Evolutionary conservation across 202 grass and related monocot species (phyloP).

Genomic region (Hordeum pubiflorum): DNA sequence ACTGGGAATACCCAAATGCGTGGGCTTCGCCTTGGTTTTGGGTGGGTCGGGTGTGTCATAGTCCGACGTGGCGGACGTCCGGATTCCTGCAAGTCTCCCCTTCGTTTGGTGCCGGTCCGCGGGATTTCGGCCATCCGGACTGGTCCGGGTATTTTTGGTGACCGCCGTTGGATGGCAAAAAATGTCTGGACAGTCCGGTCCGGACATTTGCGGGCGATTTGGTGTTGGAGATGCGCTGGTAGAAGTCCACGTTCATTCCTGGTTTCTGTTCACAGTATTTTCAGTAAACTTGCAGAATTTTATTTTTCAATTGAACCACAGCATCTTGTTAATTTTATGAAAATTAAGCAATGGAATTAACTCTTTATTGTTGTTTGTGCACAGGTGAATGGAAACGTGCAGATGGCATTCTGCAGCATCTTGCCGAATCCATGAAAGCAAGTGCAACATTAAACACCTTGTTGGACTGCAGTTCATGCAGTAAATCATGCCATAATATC

Average conservation of each 20-base stretch:
- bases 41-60: too few relatives aligned
- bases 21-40: too few relatives aligned
- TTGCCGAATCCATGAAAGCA: slow-evolving; percentile 55
- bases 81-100: too few relatives aligned
- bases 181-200: too few relatives aligned
- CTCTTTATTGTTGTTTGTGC: slow-evolving; percentile 26
- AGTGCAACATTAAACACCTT: slow-evolving; percentile 15
- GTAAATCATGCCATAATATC: slow-evolving; percentile 34
- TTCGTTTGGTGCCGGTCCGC: too few relatives aligned
- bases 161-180: too few relatives aligned
- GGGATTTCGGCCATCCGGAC: too few relatives aligned
- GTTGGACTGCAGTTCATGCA: slow-evolving; percentile 36
- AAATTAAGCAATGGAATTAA: slow-evolving; percentile 17
- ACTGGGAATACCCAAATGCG: too few relatives aligned
- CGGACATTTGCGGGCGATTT: too few relatives aligned
- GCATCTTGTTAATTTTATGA: slow-evolving; percentile 20
- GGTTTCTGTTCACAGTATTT: slow-evolving; percentile 9
- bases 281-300: neutral
- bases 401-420: slow-evolving; percentile 59
- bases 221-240: neutral
- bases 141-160: too few relatives aligned
- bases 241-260: slow-evolving; percentile 10
- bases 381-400: slow-evolving; percentile 82
- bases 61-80: too few relatives aligned
- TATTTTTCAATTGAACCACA: slow-evolving; percentile 13